Evolutionary conservation across 768 basidiomycete genomes (phyloP), one percentile per base, ranked within the genome.

Genomic region (Lactarius trivialis): DNA sequence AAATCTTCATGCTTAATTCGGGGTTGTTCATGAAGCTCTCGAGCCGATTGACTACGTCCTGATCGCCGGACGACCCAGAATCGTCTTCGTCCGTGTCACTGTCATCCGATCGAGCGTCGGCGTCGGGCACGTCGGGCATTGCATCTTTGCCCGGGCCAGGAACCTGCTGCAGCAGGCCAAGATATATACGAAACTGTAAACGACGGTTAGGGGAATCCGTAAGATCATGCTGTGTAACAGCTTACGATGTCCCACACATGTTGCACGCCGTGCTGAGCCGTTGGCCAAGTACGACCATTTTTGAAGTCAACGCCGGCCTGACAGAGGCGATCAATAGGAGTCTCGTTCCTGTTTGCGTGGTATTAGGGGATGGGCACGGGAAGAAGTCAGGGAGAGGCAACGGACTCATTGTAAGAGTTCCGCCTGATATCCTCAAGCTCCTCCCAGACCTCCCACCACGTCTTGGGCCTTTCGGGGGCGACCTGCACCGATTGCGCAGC

Each of bases 381-480:
- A 48, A 17, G 19, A 4, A 56, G 26, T 4, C 6, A 4, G 30
- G 39, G 21, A 8, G 17, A 75, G 71, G 68, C 88, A 77, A 28
- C 30, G 21, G 2, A 63, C 61, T 7, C 60, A 80, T 81, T 37
- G 72, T 74, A 45, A 72, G 73, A 32, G 69, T 73, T 73, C 41
- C 75, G 71, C 61, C 82, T 75, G 34, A 78, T 72, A 53, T 76
- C 72, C 70, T 90, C 88, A 3, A 74, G 76, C 45, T 85, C 82
- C 55, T 80, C 81, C 89, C 89, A 91, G n/a, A 82, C 75, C 62
- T 88, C 82, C 75, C 80, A 88, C 88, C 88, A 91, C 45, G 76
- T 75, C 19, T 68, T 57, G 56, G 70, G 72, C 34, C 71, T 72
- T 51, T 63, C 61, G 2, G 70, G 68, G 19, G 65, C 60, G 21